Conservation (phyloP, 176 grass and related monocot species). For the Paspalum vaginatum region DNA sequence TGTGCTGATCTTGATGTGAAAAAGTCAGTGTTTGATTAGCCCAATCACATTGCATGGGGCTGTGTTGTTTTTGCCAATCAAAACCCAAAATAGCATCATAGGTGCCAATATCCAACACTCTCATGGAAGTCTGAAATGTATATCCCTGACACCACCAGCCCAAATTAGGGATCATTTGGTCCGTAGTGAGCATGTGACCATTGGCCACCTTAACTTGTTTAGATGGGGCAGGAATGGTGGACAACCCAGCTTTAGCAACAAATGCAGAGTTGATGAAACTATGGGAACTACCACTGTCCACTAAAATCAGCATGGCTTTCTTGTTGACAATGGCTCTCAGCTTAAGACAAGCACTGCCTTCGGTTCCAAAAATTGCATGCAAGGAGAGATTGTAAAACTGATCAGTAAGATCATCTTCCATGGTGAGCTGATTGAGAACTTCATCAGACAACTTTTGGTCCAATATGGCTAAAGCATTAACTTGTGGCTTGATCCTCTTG, state of each 20-base stretch:
- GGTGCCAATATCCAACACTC: background rate
- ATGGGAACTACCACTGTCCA: background rate
- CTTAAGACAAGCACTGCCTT: rapidly evolving
- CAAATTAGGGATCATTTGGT: rapidly evolving
- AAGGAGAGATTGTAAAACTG: background rate
- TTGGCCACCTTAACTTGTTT: no score
- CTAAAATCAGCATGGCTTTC: background rate
- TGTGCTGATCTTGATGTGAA: rapidly evolving
- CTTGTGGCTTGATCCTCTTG: background rate
- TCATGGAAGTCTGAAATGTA: rapidly evolving
- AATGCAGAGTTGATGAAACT: background rate
- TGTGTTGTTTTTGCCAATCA: background rate
- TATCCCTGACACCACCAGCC: background rate
- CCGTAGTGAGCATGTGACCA: no score
- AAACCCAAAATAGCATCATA: background rate
- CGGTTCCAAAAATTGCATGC: background rate
- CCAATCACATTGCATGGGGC: background rate
- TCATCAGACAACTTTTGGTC: background rate
- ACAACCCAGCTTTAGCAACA: rapidly evolving
- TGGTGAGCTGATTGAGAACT: rapidly evolving
- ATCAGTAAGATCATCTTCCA: background rate
- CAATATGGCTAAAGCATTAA: background rate
- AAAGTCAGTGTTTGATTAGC: background rate
- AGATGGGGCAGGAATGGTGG: rapidly evolving
- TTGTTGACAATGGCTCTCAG: rapidly evolving